A percentile compares a stretch with the other conserved stretches of the same genome.
phyloP scores from a whole-genome alignment of 1,284 basidiomycete species.

The Pisolithus thermaeus region DNA sequence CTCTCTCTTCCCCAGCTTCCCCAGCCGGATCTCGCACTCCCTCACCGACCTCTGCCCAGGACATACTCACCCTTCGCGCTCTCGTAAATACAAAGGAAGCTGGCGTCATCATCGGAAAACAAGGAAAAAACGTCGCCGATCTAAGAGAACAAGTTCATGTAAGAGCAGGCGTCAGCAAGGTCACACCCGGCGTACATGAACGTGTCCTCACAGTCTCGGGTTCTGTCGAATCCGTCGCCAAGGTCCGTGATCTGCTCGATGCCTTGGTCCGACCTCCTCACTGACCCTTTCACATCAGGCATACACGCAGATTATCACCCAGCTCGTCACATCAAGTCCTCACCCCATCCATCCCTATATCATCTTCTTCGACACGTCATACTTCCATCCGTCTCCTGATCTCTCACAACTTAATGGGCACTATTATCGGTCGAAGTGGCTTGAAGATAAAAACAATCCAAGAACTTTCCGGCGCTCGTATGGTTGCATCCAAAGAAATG shows the following conservation, averaged over 20 bases:
- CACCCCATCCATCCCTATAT: constrained; percentile 58
- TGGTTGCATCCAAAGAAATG: constrained; percentile 99
- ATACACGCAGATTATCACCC: constrained; percentile 90
- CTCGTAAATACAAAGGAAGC: constrained; percentile 96
- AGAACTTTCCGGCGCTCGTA: constrained; percentile 92
- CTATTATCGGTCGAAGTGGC: constrained; percentile 95
- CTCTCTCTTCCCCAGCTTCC: constrained; percentile 32
- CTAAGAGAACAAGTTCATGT: constrained; percentile 92
- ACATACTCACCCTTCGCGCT: constrained; percentile 82
- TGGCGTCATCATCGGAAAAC: constrained; percentile 95
- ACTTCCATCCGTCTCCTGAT: constrained; percentile 94
- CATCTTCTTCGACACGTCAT: constrained; percentile 63
- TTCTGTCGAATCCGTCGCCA: constrained; percentile 85
- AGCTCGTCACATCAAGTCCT: constrained; percentile 77
- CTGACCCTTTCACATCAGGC: constrained; percentile 48
- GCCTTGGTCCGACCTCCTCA: constrained; percentile 1
- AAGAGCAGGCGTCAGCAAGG: constrained; percentile 98
- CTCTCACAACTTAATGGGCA: constrained; percentile 99
- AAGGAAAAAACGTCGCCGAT: constrained; percentile 94
- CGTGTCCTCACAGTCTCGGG: constrained; percentile 94
- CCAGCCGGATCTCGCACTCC: constrained; percentile 64
- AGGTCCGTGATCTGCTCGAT: constrained; percentile 44
- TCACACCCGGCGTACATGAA: constrained; percentile 95
- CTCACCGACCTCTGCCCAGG: constrained; percentile 49
- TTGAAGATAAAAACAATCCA: constrained; percentile 99